Percentiles rank a stretch among this genome's conserved stretches.
Evolutionary conservation across 2,329 filamentous ascomycete species (phyloP).

Genomic region (Neoscytalidium dimidiatum): DNA sequence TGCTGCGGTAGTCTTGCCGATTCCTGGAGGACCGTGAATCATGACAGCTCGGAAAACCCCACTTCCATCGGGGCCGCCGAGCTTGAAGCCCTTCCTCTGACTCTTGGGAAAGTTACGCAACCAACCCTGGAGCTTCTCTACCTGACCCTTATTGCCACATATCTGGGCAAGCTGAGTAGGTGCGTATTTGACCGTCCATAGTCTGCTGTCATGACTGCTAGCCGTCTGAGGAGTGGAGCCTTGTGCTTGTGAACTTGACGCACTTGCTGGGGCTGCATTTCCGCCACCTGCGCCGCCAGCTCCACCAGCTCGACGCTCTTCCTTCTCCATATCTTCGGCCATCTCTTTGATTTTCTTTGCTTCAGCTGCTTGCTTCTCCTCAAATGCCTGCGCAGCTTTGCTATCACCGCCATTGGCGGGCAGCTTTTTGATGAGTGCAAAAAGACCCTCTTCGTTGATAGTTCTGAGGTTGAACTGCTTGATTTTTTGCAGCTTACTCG

Average conservation of each 20-base stretch:
- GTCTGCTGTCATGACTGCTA: slow-evolving; percentile 37
- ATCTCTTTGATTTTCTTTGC: slow-evolving; percentile 79
- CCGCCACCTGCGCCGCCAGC: slow-evolving; percentile 35
- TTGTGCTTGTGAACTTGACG: slow-evolving; percentile 36
- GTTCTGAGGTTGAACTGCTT: slow-evolving; percentile 78
- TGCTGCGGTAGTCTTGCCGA: slow-evolving; percentile 96
- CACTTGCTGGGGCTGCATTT: slow-evolving; percentile 42
- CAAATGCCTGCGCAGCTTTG: slow-evolving; percentile 81
- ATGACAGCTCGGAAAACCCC: slow-evolving; percentile 87
- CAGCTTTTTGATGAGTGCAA: slow-evolving; percentile 77
- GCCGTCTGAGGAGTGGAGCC: slow-evolving; percentile 31
- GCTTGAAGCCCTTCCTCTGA: slow-evolving; percentile 79
- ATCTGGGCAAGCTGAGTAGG: slow-evolving; percentile 83
- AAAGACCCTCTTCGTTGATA: slow-evolving; percentile 90
- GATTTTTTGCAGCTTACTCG: slow-evolving; percentile 89
- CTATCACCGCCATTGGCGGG: slow-evolving; percentile 86
- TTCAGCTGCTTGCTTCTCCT: slow-evolving; percentile 82
- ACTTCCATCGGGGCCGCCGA: slow-evolving; percentile 79
- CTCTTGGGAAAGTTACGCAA: slow-evolving; percentile 78
- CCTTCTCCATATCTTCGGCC: slow-evolving; percentile 80
- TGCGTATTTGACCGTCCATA: slow-evolving; percentile 96
- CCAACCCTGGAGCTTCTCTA: slow-evolving; percentile 90
- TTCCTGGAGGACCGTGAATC: slow-evolving; percentile 91
- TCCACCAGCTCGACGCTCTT: slow-evolving; percentile 63
- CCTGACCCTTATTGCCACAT: slow-evolving; percentile 87